A percentile compares a stretch with the other conserved stretches of the same genome.
Conservation (phyloP, 2,329 filamentous ascomycete species). For the Ramularia collo-cygni region DNA sequence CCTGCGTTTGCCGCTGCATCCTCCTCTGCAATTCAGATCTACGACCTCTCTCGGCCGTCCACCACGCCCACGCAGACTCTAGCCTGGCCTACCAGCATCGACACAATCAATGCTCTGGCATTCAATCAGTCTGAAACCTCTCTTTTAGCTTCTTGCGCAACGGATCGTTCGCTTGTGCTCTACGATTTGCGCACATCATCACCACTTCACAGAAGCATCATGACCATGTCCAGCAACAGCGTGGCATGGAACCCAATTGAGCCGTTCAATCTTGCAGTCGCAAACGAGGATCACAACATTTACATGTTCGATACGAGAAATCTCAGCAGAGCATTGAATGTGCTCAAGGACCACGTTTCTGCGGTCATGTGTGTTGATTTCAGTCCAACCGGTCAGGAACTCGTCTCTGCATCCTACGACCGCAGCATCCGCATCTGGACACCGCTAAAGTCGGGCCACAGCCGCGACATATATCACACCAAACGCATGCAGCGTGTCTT, state of each 20-base stretch:
- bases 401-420: slow-evolving; percentile 85
- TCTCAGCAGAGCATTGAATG: slow-evolving; percentile 78
- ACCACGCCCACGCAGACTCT: slow-evolving; percentile 72
- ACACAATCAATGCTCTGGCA: slow-evolving; percentile 80
- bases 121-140: slow-evolving; percentile 96
- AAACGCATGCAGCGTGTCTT: slow-evolving; percentile 97
- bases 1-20: slow-evolving; percentile 71
- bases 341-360: slow-evolving; percentile 80
- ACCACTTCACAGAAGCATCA: slow-evolving; percentile 70
- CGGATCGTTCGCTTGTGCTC: slow-evolving; percentile 78
- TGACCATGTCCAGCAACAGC: slow-evolving; percentile 76
- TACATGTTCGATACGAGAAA: slow-evolving; percentile 94
- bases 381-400: slow-evolving; percentile 85
- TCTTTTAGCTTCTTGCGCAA: slow-evolving; percentile 75
- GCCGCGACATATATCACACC: slow-evolving; percentile 91
- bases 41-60: slow-evolving; percentile 75
- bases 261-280: slow-evolving; percentile 88
- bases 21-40: slow-evolving; percentile 74
- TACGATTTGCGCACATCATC: slow-evolving; percentile 87
- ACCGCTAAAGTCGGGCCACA: slow-evolving; percentile 65
- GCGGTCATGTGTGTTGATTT: slow-evolving; percentile 97
- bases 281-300: slow-evolving; percentile 89
- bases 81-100: slow-evolving; percentile 78
- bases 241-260: slow-evolving; percentile 96
- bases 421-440: slow-evolving; percentile 80